Evolutionary conservation across 2,329 filamentous ascomycete species (phyloP), one percentile per base, ranked within the genome.

Genomic region (Zymoseptoria ardabiliae): DNA sequence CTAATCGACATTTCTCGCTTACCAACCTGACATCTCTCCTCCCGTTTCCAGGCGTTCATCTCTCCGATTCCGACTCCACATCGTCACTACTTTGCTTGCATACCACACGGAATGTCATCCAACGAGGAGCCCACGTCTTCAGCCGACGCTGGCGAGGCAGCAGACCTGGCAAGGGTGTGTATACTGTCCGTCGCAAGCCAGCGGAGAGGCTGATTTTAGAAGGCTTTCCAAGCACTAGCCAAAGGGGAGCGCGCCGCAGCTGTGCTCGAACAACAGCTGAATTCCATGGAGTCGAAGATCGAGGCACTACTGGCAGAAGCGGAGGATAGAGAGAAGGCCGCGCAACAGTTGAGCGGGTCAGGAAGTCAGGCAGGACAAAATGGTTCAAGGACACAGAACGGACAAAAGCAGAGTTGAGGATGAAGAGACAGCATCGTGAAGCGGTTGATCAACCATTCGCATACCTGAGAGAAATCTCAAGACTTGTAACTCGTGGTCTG

Each of bases 171-270:
- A 5, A 60, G 57, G 58, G 60, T 62, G 49, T 41, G 51, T 25
- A 17, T 25, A 19, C 8, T 30, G 4, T 7, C 21, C 54, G 10
- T 13, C 20, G 5, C n/a, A 6, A 11, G 7, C 28, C n/a, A 19
- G 11, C 35, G 35, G 4, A 45, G 17, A n/a, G 35, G 35, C 35
- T 45, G 17, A 45, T 17, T n/a, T 13, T 13, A n/a, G 13, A 65
- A 81, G 79, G 78, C 78, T 41, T 78, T 80, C 68, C 74, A 79
- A 65, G 78, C 80, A 60, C 74, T 81, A 35, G 75, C 77, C 35
- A 81, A 79, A 60, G 82, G 82, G 66, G 82, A 85, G 71, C 75
- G 74, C 60, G 80, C 82, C 30, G 82, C 82, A 5, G 73, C 79
- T 25, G 80, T 78, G 20, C 70, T 85, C 28, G 82, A 85, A 68